Conservation (phyloP, 2,329 filamentous ascomycete genomes). For the Neonectria magnoliae region DNA sequence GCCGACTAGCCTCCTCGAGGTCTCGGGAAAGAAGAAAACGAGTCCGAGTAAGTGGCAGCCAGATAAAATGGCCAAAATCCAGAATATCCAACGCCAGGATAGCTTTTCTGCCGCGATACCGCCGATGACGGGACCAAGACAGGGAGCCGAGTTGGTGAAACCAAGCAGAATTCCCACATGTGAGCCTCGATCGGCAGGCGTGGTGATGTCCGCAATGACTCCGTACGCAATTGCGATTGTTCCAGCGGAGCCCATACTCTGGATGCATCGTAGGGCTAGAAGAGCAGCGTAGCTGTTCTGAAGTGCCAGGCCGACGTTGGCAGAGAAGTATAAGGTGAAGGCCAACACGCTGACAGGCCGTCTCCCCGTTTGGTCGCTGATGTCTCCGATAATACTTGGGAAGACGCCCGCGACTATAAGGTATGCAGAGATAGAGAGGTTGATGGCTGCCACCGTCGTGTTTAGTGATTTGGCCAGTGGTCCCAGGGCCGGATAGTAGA, state of each 20-base stretch:
- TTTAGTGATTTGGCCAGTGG: no score
- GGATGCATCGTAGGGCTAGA: conserved; percentile 57
- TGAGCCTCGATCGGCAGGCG: conserved; percentile 40
- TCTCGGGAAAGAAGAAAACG: conserved; percentile 23
- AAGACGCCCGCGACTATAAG: neutral
- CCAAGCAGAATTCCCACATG: conserved; percentile 50
- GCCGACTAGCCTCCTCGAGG: conserved; percentile 24
- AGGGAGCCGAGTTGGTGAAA: conserved; percentile 35
- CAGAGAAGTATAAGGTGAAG: conserved; percentile 56
- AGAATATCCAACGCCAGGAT: conserved; percentile 28
- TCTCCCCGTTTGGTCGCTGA: conserved; percentile 53
- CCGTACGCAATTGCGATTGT: conserved; percentile 43
- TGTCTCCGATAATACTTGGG: conserved; percentile 12
- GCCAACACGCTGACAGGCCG: conserved; percentile 56
- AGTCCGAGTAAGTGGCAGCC: conserved; percentile 7
- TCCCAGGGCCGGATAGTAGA: no score
- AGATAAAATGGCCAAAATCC: conserved; percentile 24
- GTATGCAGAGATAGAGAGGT: no score
- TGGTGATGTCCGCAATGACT: conserved; percentile 45
- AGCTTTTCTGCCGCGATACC: conserved; percentile 48
- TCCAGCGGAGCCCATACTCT: conserved; percentile 58
- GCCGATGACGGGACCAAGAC: conserved; percentile 54
- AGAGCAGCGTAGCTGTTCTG: conserved; percentile 54
- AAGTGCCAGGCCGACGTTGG: conserved; percentile 57
- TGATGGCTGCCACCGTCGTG: no score